These are phyloP conservation scores for Ceratobasidium sp. DNA, from an alignment of 1,284 basidiomycete species.

Conservation along the genomic window DNA sequence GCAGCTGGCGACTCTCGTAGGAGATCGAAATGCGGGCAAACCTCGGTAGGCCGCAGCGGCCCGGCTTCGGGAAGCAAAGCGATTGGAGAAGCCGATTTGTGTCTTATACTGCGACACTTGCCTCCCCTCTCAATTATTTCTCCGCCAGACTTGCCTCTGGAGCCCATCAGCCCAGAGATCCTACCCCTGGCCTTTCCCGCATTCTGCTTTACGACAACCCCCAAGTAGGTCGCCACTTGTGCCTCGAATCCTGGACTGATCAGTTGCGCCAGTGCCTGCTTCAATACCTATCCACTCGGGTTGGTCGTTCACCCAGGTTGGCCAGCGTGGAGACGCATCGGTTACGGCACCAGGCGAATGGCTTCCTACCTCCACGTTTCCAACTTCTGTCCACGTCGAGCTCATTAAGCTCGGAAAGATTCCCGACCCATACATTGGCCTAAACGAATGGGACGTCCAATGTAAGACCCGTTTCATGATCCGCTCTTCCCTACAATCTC, in stretches of 20 bases:
- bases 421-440: constrained; percentile 83
- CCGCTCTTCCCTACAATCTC: constrained; percentile 42
- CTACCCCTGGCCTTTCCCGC: not conserved
- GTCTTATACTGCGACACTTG: constrained; percentile 25
- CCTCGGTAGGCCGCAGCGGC: not conserved
- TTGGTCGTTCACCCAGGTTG: constrained; percentile 78
- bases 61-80: constrained; percentile 10
- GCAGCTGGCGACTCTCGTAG: not conserved
- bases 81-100: not conserved
- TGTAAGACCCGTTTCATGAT: constrained; percentile 63
- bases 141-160: constrained; percentile 16
- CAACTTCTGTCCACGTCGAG: constrained; percentile 89
- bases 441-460: constrained; percentile 90
- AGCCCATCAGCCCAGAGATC: constrained; percentile 16
- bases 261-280: constrained; percentile 16
- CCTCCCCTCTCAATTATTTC: constrained; percentile 31
- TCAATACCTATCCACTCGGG: constrained; percentile 55
- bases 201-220: not conserved
- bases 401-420: constrained; percentile 78
- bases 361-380: constrained; percentile 72
- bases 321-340: constrained; percentile 58
- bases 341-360: constrained; percentile 75
- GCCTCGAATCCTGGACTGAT: not conserved
- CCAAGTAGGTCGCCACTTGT: not conserved
- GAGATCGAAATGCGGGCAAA: not conserved